Conservation (phyloP, 2,329 filamentous ascomycete genomes). For the Furcasterigmium furcatum region DNA sequence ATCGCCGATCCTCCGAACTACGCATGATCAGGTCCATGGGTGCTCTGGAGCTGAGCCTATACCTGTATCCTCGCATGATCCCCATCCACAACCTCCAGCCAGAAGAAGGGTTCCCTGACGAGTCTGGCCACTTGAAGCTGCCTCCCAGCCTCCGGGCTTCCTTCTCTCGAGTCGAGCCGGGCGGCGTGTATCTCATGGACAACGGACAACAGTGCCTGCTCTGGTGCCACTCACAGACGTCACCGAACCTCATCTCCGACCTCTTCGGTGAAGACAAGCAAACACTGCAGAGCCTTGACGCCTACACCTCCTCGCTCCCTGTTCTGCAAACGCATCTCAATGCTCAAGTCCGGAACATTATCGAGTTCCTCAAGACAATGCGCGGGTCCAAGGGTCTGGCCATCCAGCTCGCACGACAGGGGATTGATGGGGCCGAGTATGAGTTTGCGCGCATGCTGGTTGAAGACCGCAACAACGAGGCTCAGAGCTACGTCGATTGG, state of each 20-base stretch:
- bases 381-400: constrained; percentile 85
- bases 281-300: constrained; percentile 72
- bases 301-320: constrained; percentile 76
- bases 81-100: constrained; percentile 85
- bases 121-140: constrained; percentile 82
- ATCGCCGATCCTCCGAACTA: constrained; percentile 88
- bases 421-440: constrained; percentile 90
- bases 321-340: constrained; percentile 89
- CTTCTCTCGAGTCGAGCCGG: constrained; percentile 85
- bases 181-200: constrained; percentile 91
- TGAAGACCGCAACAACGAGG: constrained; percentile 96
- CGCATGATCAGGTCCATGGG: constrained; percentile 88
- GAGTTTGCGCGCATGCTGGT: constrained; percentile 90
- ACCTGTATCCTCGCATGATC: constrained; percentile 93
- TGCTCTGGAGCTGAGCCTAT: constrained; percentile 78
- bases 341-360: constrained; percentile 88
- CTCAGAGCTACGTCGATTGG: constrained; percentile 98
- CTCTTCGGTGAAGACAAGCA: constrained; percentile 78
- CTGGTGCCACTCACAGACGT: constrained; percentile 91
- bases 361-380: constrained; percentile 78
- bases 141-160: constrained; percentile 78
- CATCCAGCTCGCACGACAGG: constrained; percentile 87
- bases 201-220: constrained; percentile 90
- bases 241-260: constrained; percentile 85
- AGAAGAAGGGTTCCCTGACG: constrained; percentile 89